Evolutionary conservation across 805 yeast species (phyloP), one percentile per base, ranked within the genome.

Genomic region (Kuraishia hungarica): DNA sequence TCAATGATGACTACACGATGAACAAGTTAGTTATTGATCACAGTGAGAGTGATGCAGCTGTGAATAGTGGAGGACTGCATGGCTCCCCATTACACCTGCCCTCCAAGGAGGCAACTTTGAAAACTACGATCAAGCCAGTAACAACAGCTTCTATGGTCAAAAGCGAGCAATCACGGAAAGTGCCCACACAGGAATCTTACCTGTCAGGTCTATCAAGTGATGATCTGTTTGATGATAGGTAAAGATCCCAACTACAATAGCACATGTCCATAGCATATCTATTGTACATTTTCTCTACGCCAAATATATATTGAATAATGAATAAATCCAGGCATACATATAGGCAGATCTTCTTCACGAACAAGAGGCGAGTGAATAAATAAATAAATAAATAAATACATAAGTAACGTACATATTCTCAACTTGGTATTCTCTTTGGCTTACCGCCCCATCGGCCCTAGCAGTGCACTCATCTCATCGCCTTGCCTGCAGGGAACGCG

Each of bases 1-100:
- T 59, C 48, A 59, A 59, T 51, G 64, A 58, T 48, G 58, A 55
- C 13, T 47, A 53, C 21, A 20, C 58, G 21, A 28, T 62, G 28
- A 28, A 51, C 8, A 53, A 58, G 13, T 46, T 61, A 53, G 57
- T 62, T 19, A 55, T 50, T 24, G 53, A 55, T 10, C 5, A 21
- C 49, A 3, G 24, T 19, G 49, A 47, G 24, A 20, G n/a, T 22
- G 24, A 13, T 19, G 4, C 21, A 11, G 20, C 43, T 8, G 11
- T 13, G 5, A 17, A 35, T 35, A 15, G 11, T 35, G 4, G 17
- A 35, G 43, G 17, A 35, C 11, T 35, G 43, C n/a, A 35, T 15
- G 17, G 15, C 11, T 10, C 43, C n/a, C 5, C 3, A 13, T 3
- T 10, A 3, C 43, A 10, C 8, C 17, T 35, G 17, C 43, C 43